Base-by-base conservation (phyloP, 495 filamentous ascomycete genomes). In the Durotheca rogersii region DNA sequence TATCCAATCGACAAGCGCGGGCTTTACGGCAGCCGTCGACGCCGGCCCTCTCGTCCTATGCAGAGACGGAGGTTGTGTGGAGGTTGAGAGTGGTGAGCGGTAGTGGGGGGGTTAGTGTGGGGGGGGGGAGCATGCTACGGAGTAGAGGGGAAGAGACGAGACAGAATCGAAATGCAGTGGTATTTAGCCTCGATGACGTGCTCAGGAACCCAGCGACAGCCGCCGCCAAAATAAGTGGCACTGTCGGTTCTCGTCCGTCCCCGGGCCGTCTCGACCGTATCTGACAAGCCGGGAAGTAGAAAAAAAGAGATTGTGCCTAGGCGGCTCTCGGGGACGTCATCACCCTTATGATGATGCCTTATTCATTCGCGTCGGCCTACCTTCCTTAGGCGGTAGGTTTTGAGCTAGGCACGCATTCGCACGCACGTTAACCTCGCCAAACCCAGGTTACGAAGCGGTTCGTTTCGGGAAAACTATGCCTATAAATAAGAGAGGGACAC, bases 151-250 rank as follows among this genome's bases (percentile, higher is more conserved):
- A 16, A 48, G 27, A 25, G 7, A n/a, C 31, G 46, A 51, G 38
- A 37, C 3, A 18, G 11, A 50, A 35, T 45, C 41, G 47, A 55
- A 52, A n/a, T n/a, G n/a, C n/a, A n/a, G n/a, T 51, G 44, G 40
- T 9, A 52, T 59, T 62, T 74, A 74, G 71, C 70, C 66, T 64
- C 45, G 65, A 74, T 74, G 67, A 65, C 71, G 71, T 74, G 71
- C 70, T 74, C 68, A 53, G 41, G 64, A 47, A 61, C n/a, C 61
- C 52, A 56, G 52, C 53, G 58, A 57, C 35, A 56, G 47, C 53
- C 56, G 56, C 18, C 35, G 20, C 49, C 31, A 27, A 39, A 12
- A 37, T 18, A 25, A 7, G 11, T 31, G 12, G 47, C 15, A 39
- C 42, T 43, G 20, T 25, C 56, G 56, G 56, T 45, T 59, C 49